These are phyloP conservation scores for Kodamaea laetipori DNA, from an alignment of 805 yeast genomes.

Conservation along the genomic window DNA sequence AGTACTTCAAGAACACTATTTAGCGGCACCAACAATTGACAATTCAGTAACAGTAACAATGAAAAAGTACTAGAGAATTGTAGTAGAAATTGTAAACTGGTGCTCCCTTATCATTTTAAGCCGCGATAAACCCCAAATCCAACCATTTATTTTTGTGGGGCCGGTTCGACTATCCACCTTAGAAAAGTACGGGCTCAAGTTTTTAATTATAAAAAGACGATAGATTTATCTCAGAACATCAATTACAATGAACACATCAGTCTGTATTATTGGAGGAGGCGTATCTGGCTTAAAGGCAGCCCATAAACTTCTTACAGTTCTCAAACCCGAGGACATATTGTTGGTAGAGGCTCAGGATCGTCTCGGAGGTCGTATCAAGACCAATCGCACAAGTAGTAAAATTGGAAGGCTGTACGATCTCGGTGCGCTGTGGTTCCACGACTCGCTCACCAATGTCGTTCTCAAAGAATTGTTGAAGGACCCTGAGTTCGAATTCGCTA, in stretches of 20 bases:
- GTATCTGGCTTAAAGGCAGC: constrained; percentile 29
- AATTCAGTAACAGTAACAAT: too few relatives aligned
- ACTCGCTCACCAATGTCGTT: constrained; percentile 62
- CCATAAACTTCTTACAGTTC: constrained; percentile 25
- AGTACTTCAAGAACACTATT: too few relatives aligned
- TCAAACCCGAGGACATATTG: constrained; percentile 19
- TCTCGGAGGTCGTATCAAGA: constrained; percentile 27
- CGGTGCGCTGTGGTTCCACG: constrained; percentile 96
- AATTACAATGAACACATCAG: constrained; percentile 10
- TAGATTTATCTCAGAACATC: neutral
- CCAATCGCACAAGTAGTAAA: constrained; percentile 20
- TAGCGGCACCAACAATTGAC: too few relatives aligned
- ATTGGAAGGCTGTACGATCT: constrained; percentile 54
- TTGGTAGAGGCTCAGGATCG: constrained; percentile 27
- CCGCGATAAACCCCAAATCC: too few relatives aligned
- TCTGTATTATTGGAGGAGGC: constrained; percentile 28
- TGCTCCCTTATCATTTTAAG: too few relatives aligned
- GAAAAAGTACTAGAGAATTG: too few relatives aligned
- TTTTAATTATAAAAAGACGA: too few relatives aligned
- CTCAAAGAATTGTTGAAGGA: constrained; percentile 23
- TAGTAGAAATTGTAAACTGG: too few relatives aligned
- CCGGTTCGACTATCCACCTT: too few relatives aligned
- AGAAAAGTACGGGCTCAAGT: too few relatives aligned
- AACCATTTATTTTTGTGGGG: too few relatives aligned
- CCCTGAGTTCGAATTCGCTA: constrained; percentile 19